Conservation (phyloP, 805 yeast genomes). For the Cyberlindnera petersonii region DNA sequence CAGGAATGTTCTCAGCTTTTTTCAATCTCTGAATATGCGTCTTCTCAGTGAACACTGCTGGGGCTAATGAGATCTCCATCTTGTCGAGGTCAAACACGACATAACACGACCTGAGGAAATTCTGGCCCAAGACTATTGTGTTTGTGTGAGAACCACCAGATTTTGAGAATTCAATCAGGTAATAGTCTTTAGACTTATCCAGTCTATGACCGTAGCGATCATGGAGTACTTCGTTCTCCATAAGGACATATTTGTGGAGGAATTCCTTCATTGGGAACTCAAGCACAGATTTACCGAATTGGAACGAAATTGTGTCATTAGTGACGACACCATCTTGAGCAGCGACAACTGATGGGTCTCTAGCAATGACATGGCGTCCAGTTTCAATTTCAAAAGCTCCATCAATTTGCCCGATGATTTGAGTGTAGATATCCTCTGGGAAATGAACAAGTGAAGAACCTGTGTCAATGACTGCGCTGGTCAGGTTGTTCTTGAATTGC, state of each 20-base stretch:
- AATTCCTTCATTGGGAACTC: slow-evolving; percentile 8
- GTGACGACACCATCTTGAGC: background rate
- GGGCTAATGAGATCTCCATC: slow-evolving; percentile 25
- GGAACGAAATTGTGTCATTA: slow-evolving; percentile 6
- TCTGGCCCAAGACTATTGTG: slow-evolving; percentile 20
- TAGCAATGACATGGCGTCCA: background rate
- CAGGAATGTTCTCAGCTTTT: slow-evolving; percentile 4
- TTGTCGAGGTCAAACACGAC: slow-evolving; percentile 25
- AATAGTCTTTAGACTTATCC: slow-evolving; percentile 8
- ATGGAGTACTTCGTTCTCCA: background rate
- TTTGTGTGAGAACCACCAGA: slow-evolving; percentile 4
- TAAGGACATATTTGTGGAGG: background rate
- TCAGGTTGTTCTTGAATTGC: slow-evolving; percentile 4
- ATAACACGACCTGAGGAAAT: slow-evolving; percentile 20
- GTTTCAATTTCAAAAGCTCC: background rate
- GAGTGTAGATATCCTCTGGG: slow-evolving; percentile 15
- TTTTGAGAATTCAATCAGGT: slow-evolving; percentile 14
- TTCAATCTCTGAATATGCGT: slow-evolving; percentile 5
- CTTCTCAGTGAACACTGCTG: slow-evolving; percentile 15
- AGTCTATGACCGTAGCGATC: slow-evolving; percentile 1
- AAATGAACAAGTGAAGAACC: slow-evolving; percentile 22
- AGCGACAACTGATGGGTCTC: background rate
- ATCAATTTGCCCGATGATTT: slow-evolving; percentile 1
- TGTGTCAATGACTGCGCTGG: slow-evolving; percentile 20
- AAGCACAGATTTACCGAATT: slow-evolving; percentile 9